Evolutionary conservation across 345 rosid genomes (phyloP).

Genomic region (Lepidium aucheri): DNA sequence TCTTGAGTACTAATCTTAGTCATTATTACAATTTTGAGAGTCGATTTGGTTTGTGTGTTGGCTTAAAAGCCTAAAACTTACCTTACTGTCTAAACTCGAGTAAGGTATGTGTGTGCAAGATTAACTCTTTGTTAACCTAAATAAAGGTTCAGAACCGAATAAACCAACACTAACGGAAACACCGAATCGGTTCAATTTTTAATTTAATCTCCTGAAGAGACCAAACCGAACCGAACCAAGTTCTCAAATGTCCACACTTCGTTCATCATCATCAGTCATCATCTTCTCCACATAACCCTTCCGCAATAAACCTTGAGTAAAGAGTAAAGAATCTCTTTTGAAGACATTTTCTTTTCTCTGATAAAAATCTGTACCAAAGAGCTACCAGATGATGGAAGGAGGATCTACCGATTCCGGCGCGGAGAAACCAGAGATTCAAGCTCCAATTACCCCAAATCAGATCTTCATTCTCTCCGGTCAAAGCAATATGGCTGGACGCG

Average conservation of each 20-base stretch:
- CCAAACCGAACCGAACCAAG: not conserved
- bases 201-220: not conserved
- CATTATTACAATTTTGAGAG: not conserved
- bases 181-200: not conserved
- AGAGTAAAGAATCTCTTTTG: not conserved
- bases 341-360: not conserved
- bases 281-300: not conserved
- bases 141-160: not conserved
- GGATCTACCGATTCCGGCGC: not conserved
- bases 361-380: not conserved
- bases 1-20: not conserved
- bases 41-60: not conserved
- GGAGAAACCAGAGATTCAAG: not conserved
- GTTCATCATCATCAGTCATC: not conserved
- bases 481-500: constrained; percentile 95
- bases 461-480: constrained; percentile 86
- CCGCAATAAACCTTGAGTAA: not conserved
- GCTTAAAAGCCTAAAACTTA: not conserved
- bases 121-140: not conserved
- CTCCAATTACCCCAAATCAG: constrained; percentile 24
- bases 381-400: constrained; percentile 9
- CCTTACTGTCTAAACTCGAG: not conserved
- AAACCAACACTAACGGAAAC: not conserved
- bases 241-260: not conserved
- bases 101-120: not conserved